Conservation (phyloP, 352 stramenopile genomes). For the Phytophthora brassicae region DNA sequence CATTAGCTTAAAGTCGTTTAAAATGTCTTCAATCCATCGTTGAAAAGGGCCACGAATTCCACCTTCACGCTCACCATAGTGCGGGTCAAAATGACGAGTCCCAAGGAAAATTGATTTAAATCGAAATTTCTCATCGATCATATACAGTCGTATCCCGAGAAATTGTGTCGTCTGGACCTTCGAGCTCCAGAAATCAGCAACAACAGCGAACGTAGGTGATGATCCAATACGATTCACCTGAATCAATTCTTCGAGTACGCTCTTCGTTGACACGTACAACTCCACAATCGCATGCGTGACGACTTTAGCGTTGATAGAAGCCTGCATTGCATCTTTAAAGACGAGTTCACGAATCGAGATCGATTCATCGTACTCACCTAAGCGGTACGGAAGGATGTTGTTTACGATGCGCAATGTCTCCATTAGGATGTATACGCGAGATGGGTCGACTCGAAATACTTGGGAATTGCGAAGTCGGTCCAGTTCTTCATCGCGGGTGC, state of each 20-base stretch:
- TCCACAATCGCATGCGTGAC: slow-evolving; percentile 1
- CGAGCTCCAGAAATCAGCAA: slow-evolving; percentile 3
- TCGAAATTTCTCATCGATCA: not conserved
- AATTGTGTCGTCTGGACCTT: slow-evolving; percentile 1
- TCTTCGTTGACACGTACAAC: not conserved
- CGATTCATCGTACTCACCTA: slow-evolving; percentile 6
- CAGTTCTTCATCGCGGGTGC: not conserved
- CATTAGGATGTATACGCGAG: not conserved
- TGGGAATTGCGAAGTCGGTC: slow-evolving; percentile 1
- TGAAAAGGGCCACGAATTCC: slow-evolving; percentile 4
- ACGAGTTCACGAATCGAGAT: not conserved
- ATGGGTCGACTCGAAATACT: slow-evolving; percentile 5
- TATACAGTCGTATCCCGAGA: not conserved
- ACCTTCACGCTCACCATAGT: slow-evolving; percentile 2
- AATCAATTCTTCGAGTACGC: not conserved
- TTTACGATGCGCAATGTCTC: slow-evolving; percentile 6
- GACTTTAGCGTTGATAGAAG: not conserved
- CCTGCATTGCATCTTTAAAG: not conserved
- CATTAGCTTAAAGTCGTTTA: not conserved
- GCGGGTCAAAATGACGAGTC: not conserved
- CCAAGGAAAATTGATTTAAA: slow-evolving; percentile 8
- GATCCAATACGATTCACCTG: not conserved
- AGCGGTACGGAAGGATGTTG: not conserved
- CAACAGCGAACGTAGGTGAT: not conserved
- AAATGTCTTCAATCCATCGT: not conserved